Evolutionary conservation across 208 protist genomes (phyloP).

Genomic region (Angomonas ambiguus): DNA sequence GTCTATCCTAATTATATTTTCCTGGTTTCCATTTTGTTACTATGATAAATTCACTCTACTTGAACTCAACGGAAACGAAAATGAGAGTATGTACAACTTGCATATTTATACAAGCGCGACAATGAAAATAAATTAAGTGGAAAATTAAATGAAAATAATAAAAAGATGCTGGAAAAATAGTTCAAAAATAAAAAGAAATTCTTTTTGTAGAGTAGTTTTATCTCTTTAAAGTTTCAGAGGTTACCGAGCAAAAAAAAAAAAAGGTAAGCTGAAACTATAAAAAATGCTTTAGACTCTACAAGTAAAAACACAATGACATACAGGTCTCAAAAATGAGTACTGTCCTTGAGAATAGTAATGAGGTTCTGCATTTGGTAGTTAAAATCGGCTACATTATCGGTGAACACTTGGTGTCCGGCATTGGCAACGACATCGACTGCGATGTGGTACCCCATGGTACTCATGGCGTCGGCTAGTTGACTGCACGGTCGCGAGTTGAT

Average conservation of each 20-base stretch:
- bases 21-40: too few species aligned
- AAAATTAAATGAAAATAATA: not conserved
- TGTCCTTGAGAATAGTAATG: constrained; percentile 8
- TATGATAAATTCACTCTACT: too few species aligned
- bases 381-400: constrained; percentile 36
- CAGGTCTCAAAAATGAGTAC: too few species aligned
- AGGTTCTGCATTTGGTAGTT: constrained; percentile 27
- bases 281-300: too few species aligned
- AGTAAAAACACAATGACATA: not conserved
- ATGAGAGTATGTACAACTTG: too few species aligned
- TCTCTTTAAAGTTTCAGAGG: too few species aligned
- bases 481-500: constrained; percentile 28
- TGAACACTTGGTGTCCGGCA: constrained; percentile 55
- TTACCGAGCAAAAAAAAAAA: not conserved
- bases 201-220: too few species aligned
- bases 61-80: too few species aligned
- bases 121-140: not conserved
- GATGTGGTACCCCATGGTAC: constrained; percentile 20
- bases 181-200: not conserved
- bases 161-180: not conserved
- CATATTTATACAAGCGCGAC: too few species aligned
- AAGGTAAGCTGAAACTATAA: too few species aligned
- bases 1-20: too few species aligned
- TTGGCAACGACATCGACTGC: constrained; percentile 29
- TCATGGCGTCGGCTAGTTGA: constrained; percentile 34